Base-by-base conservation (phyloP, 768 basidiomycete species). In the Tricholoma saponaceum region DNA sequence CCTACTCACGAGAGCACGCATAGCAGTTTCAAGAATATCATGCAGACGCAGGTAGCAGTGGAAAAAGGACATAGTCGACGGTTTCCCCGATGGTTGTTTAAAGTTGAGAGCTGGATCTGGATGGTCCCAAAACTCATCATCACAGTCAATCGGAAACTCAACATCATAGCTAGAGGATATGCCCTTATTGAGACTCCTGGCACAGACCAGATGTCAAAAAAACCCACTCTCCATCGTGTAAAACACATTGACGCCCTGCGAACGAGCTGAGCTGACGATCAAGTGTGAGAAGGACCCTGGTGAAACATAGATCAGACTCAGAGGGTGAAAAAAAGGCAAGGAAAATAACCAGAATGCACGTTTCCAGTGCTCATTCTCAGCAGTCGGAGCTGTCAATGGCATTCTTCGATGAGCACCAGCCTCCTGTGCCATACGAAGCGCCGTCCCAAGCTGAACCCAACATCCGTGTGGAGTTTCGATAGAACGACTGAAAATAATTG, bases 291-390 rank as follows among this genome's bases (percentile, higher is more conserved):
- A 84, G 71, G 0, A 79, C 75, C 83, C 84, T 84, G 52, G 12
- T 7, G 30, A 12, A 26, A 13, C 3, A 32, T 5, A 18, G 12
- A 55, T 35, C 26, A 16, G 47, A 10, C 37, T 2, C 46, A 56
- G 32, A 51, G 30, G 28, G 37, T 33, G n/a, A 46, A 14, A 49
- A 23, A 2, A 18, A 3, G 5, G 25, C 10, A 52, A 46, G 30
- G 32, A 49, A 57, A 61, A 62, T 8, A 56, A 81, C 83, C 84
- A 87, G 62, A 86, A 86, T 7, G 80, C 82, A 22, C 86, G 80
- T 66, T 89, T 89, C 83, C 87, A 89, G 20, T 88, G 74, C 67
- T 93, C 90, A 55, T 86, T 80, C 60, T 91, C 86, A 5, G 75
- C 70, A 10, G 72, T 78, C 10, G 76, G 76, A 6, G 54, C 51